Evolutionary conservation across 129 eudicot species (phyloP), one percentile per base, ranked within the genome.

Genomic region (Apium graveolens): DNA sequence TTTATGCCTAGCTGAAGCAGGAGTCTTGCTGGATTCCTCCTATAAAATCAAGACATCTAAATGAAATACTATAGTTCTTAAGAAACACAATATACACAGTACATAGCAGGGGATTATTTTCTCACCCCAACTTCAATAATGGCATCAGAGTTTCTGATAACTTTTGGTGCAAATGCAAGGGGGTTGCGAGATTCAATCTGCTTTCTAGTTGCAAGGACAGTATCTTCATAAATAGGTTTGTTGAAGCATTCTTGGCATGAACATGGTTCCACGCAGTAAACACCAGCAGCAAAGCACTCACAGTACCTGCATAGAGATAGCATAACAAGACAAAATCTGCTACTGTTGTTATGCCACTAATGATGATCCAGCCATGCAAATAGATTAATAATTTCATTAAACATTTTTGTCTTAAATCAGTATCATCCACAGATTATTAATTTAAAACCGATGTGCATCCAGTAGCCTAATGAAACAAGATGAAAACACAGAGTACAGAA

Each of bases 91-190:
- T 17, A 81, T 32, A 27, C 42, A 37, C 17, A 81, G 32, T 39
- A 60, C 16, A 80, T 66, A 27, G 60, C 46, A 27, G 34, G 48
- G 70, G n/a, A 14, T 26, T 21, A 79, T 14, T 42, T 69, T 68
- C 87, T 79, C 80, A 88, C 88, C 86, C 86, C 74, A 73, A 80
- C 79, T 85, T 90, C 99, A 79, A 89, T 81, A 32, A 78, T 31
- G 26, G 92, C 80, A 81, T 95, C 96, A 1, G 97, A 77, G 43
- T 86, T 86, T 73, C 97, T 84, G n/a, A 95, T 95, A 76, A 95
- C 99, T 92, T 95, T 95, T 49, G 99, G 99, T 81, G 97, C 99
- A 90, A 95, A 95, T 45, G 99, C 99, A 86, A 95, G 97, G 12
- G 99, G 97, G 63, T 95, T 95, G 78, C 99, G 89, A 35, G 97